phyloP scores from a whole-genome alignment of 192 early-diverging fungal genomes.

The Mortierella alpina region DNA sequence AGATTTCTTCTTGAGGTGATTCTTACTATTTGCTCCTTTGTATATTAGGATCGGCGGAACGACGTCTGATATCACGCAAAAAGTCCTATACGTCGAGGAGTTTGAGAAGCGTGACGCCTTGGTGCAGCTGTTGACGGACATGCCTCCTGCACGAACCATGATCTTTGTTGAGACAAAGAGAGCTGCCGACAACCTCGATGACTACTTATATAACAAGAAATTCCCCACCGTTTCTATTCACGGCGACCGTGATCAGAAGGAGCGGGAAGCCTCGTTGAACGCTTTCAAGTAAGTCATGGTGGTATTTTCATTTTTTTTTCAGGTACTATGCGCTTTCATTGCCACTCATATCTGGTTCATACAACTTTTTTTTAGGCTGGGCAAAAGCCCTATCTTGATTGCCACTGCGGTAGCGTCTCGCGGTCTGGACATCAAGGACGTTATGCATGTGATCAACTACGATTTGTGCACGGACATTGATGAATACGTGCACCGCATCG shows the following conservation, averaged over 20 bases:
- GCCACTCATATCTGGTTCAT: background rate
- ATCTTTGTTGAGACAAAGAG: conserved; percentile 89
- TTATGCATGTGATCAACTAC: conserved; percentile 89
- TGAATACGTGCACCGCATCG: conserved; percentile 90
- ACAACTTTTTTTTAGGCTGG: conserved; percentile 25
- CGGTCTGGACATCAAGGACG: conserved; percentile 91
- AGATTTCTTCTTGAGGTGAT: background rate
- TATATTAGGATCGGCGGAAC: conserved; percentile 48
- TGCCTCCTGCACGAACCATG: conserved; percentile 72
- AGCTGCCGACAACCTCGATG: conserved; percentile 80
- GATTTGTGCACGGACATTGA: conserved; percentile 86
- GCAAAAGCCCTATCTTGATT: conserved; percentile 75
- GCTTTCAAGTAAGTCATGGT: conserved; percentile 70
- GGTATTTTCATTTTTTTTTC: background rate
- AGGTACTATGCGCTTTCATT: background rate
- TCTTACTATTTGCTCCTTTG: conserved; percentile 19
- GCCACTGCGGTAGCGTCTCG: conserved; percentile 92
- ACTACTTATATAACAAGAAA: conserved; percentile 70
- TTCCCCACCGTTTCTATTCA: conserved; percentile 90
- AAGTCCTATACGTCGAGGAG: conserved; percentile 70
- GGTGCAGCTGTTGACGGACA: conserved; percentile 61
- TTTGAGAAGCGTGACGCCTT: conserved; percentile 68
- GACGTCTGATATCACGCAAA: conserved; percentile 46
- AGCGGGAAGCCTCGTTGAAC: conserved; percentile 79
- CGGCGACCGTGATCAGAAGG: conserved; percentile 83